These are phyloP conservation scores for Athelia psychrophila DNA, from an alignment of 1,284 basidiomycete genomes.

Conservation along the genomic window DNA sequence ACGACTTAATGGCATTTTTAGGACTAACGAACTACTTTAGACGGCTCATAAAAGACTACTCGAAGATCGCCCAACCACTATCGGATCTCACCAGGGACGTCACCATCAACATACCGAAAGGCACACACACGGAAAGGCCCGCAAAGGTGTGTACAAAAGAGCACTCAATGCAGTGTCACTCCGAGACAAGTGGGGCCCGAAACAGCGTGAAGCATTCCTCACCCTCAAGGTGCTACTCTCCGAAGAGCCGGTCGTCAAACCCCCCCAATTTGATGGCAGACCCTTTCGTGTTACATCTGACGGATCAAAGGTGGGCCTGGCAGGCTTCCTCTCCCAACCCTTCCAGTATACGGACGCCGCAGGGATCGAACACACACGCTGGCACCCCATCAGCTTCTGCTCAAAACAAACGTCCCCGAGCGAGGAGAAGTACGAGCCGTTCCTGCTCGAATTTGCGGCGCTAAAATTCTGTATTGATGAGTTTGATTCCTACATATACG, in stretches of 20 bases:
- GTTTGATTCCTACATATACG: conserved; percentile 11
- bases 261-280: conserved; percentile 4
- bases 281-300: conserved; percentile 4
- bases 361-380: neutral
- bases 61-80: neutral
- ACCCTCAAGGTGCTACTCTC: conserved; percentile 12
- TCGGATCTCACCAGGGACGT: conserved; percentile 1
- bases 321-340: neutral
- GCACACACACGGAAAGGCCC: conserved; percentile 1
- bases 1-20: neutral
- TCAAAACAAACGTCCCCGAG: conserved; percentile 13
- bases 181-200: conserved; percentile 6
- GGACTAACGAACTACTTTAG: neutral
- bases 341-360: neutral
- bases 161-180: conserved; percentile 4
- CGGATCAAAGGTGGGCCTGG: neutral
- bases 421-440: conserved; percentile 14
- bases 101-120: conserved; percentile 16
- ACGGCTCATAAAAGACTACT: neutral
- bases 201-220: conserved; percentile 11
- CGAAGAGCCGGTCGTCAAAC: conserved; percentile 9
- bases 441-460: conserved; percentile 14
- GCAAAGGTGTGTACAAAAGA: neutral
- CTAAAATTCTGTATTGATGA: conserved; percentile 14
- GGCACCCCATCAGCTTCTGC: conserved; percentile 1